These are phyloP conservation scores for Lactarius hatsudake DNA, from an alignment of 768 basidiomycete species.

Conservation along the genomic window DNA sequence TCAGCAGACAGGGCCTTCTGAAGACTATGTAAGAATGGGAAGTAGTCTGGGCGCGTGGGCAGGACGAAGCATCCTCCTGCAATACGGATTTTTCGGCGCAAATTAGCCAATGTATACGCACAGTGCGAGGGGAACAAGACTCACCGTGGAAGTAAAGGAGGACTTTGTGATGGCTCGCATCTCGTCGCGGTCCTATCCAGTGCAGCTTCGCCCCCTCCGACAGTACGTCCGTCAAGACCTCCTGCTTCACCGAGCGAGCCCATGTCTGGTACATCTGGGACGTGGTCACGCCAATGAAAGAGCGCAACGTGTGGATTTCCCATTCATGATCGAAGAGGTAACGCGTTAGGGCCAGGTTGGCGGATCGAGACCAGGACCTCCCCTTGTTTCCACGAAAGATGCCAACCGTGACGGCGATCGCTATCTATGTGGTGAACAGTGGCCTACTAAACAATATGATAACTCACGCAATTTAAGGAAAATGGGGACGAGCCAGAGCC, in stretches of 20 bases:
- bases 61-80: constrained; percentile 9
- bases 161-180: background rate
- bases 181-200: constrained; percentile 18
- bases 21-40: background rate
- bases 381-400: constrained; percentile 13
- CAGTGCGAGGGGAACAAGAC: background rate
- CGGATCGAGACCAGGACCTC: constrained; percentile 11
- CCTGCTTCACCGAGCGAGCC: background rate
- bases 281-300: constrained; percentile 9
- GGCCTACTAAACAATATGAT: background rate
- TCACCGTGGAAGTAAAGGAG: constrained; percentile 12
- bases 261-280: constrained; percentile 4
- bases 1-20: background rate
- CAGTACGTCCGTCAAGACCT: constrained; percentile 7
- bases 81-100: background rate
- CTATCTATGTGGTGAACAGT: background rate
- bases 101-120: background rate
- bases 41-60: background rate
- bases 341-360: background rate
- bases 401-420: constrained; percentile 13
- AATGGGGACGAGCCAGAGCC: background rate
- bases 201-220: constrained; percentile 11
- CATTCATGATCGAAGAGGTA: background rate
- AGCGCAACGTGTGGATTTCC: constrained; percentile 1
- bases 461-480: constrained; percentile 5